phyloP scores from a whole-genome alignment of 2,329 filamentous ascomycete genomes.

The Zymoseptoria crescenta region DNA sequence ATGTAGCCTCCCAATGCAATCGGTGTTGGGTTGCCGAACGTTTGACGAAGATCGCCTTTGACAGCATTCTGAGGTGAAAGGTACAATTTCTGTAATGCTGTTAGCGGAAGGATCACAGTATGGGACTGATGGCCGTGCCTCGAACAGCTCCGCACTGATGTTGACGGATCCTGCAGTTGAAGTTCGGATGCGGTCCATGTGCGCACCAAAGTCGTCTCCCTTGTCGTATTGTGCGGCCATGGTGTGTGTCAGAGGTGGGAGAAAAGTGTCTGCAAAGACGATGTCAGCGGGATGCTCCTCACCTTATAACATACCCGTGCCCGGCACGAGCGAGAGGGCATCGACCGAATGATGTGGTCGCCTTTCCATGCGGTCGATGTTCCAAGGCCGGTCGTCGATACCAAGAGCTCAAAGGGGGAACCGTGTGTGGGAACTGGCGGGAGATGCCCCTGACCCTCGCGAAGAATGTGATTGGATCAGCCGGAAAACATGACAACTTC shows the following conservation, averaged over 20 bases:
- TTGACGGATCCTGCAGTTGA: neutral
- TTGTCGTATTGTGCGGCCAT: neutral
- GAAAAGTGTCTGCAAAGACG: neutral
- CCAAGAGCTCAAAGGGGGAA: too few relatives aligned
- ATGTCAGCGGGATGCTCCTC: neutral
- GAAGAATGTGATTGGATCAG: too few relatives aligned
- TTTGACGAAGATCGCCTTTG: slow-evolving; percentile 1
- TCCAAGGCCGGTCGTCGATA: too few relatives aligned
- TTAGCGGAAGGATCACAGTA: too few relatives aligned
- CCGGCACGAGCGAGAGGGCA: neutral
- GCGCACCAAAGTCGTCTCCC: neutral
- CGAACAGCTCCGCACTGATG: neutral
- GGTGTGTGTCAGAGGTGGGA: neutral
- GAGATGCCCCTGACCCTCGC: too few relatives aligned
- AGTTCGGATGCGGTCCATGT: neutral
- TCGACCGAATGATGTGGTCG: too few relatives aligned
- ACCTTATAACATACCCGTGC: neutral
- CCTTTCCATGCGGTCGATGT: too few relatives aligned
- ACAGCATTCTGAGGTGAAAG: slow-evolving; percentile 2
- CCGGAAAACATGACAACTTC: too few relatives aligned
- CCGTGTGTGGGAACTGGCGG: too few relatives aligned
- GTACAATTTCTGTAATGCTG: neutral
- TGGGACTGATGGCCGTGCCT: neutral
- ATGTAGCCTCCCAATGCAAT: slow-evolving; percentile 15
- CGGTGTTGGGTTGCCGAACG: slow-evolving; percentile 13